A percentile compares a stretch with the other conserved stretches of the same genome.
phyloP scores from a whole-genome alignment of 306 rosid species.

The Vigna nakashimae region DNA sequence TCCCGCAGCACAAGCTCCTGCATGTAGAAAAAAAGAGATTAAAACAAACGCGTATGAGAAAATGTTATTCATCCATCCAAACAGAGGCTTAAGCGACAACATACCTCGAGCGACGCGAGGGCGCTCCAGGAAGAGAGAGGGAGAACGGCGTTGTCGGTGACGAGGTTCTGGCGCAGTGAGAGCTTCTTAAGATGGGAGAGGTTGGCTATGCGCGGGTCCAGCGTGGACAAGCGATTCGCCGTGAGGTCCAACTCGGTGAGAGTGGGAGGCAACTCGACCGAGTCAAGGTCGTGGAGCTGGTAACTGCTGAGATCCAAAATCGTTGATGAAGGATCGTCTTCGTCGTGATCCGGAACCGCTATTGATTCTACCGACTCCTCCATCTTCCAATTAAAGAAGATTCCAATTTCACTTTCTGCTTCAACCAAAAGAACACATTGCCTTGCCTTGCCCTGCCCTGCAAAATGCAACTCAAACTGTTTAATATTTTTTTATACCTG shows the following conservation, averaged over 20 bases:
- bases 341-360: slow-evolving; percentile 39
- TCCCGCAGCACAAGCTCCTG: slow-evolving; percentile 91
- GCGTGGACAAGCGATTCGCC: slow-evolving; percentile 72
- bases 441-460: not conserved
- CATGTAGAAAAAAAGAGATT: too few relatives aligned
- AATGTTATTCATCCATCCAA: not conserved
- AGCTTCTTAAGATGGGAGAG: slow-evolving; percentile 79
- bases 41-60: not conserved
- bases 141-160: slow-evolving; percentile 64
- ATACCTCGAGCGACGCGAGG: slow-evolving; percentile 72
- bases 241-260: slow-evolving; percentile 94
- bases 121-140: slow-evolving; percentile 76
- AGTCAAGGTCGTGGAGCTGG: slow-evolving; percentile 84
- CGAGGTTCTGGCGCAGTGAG: slow-evolving; percentile 85
- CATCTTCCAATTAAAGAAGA: slow-evolving; percentile 22
- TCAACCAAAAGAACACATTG: not conserved
- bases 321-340: slow-evolving; percentile 62
- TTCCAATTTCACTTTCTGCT: not conserved
- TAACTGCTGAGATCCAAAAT: slow-evolving; percentile 80
- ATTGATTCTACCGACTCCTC: slow-evolving; percentile 44
- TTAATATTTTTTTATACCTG: not conserved
- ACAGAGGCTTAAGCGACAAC: not conserved
- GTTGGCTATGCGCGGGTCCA: slow-evolving; percentile 81
- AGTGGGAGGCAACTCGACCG: slow-evolving; percentile 68
- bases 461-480: too few relatives aligned